Base-by-base conservation (phyloP, 306 rosid species). In the Sphenostylis stenocarpa region DNA sequence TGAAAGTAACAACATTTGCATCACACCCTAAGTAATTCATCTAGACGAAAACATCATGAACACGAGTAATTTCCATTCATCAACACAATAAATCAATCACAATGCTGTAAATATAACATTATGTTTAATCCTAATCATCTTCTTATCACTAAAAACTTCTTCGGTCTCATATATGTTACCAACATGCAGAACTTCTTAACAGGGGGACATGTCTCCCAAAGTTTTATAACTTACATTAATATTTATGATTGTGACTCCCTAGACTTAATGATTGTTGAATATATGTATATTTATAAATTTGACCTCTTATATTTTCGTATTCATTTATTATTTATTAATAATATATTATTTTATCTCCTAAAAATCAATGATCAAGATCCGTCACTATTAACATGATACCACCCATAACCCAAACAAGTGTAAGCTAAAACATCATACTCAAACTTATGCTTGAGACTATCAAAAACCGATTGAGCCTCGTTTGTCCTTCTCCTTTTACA, bases 351-450 rank as follows among this genome's bases (percentile, higher is more conserved):
- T n/a, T n/a, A n/a, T n/a, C n/a, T n/a, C n/a, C n/a, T n/a, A n/a
- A n/a, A n/a, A n/a, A n/a, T n/a, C n/a, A n/a, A n/a, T n/a, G n/a
- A n/a, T n/a, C n/a, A n/a, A n/a, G n/a, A n/a, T n/a, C n/a, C n/a
- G n/a, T n/a, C n/a, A n/a, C n/a, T n/a, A n/a, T n/a, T n/a, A 0
- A 96, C 88, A 0, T 97, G 85, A 24, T 95, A 92, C 98, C 98
- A 92, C 1, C 97, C 97, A 38, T 91, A 84, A 75, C 92, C 86
- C 79, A 95, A 83, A 85, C 88, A 89, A 49, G 96, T 90, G 76
- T 92, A 95, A 43, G 88, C 60, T 53, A 95, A 58, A 24, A 94
- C 93, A 84, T 94, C 98, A 8, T 86, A 85, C 76, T 94, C 91
- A 33, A 90, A 90, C 76, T 61, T 84, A 29, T 89, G 81, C 83